Base-by-base conservation (phyloP, 2,329 filamentous ascomycete genomes). In the Penicillium sp. region DNA sequence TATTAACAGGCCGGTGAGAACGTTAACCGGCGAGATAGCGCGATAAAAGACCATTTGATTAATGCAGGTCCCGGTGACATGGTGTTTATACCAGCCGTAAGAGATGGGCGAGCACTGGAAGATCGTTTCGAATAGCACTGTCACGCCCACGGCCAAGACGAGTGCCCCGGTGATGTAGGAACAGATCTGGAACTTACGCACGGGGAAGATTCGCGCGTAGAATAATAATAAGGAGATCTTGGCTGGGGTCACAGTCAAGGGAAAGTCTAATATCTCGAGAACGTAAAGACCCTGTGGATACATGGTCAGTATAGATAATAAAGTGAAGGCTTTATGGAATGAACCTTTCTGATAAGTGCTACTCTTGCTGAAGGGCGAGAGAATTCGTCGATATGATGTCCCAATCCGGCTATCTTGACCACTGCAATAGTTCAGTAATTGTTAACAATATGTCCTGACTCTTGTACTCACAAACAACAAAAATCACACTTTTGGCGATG, bases 141-240 rank as follows among this genome's bases (percentile, higher is more conserved):
- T 38, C 14, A 52, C 42, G 11, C 52, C 51, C 7, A 48, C 34
- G 3, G 25, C 43, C 2, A 53, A 12, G 10, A 56, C 50, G 6
- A 54, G 25, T 0, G 38, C 18, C 6, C 48, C 52, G n/a, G 54
- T 41, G 2, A 42, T 14, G 7, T 47, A 52, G 18, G 52, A 41
- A 16, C 42, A 31, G 13, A 49, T 42, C 16, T 35, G 40, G 29
- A 52, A 54, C 2, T 36, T 41, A 14, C 39, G 47, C 2, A 39
- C 39, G 30, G 17, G 29, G 33, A 55, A 54, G 28, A 56, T 53
- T 5, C 54, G 49, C 3, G 46, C 15, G 25, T 55, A 56, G 35
- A 56, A 55, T n/a, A 54, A 25, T 6, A 56, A 39, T 6, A 56
- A 37, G 6, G 54, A 53, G 8, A 56, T 39, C 30, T 55, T 56